These are phyloP conservation scores for Aspergillus felis DNA, from an alignment of 2,329 filamentous ascomycete species.

Conservation along the genomic window DNA sequence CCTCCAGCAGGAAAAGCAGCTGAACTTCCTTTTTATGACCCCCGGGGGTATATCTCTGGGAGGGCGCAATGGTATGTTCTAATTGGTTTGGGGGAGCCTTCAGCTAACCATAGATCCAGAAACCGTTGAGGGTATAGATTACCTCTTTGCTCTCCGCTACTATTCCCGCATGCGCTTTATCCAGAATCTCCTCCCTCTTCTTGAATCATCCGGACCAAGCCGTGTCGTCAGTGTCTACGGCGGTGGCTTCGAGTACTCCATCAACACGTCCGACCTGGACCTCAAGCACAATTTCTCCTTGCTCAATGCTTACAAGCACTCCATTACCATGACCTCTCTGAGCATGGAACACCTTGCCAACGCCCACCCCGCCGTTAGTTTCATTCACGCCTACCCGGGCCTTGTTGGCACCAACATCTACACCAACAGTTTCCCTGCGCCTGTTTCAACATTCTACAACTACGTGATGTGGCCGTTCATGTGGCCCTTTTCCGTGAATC, in stretches of 20 bases:
- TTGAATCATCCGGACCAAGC: slow-evolving; percentile 31
- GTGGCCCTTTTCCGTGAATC: slow-evolving; percentile 8
- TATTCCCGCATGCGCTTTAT: slow-evolving; percentile 32
- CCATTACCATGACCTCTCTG: slow-evolving; percentile 50
- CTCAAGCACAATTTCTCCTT: slow-evolving; percentile 23
- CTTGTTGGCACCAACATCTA: slow-evolving; percentile 45
- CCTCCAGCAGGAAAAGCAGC: slow-evolving; percentile 18
- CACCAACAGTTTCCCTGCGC: slow-evolving; percentile 5
- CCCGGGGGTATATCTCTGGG: slow-evolving; percentile 15
- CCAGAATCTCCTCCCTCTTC: slow-evolving; percentile 25
- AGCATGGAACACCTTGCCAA: slow-evolving; percentile 47
- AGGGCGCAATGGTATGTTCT: slow-evolving; percentile 9
- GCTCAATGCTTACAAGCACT: slow-evolving; percentile 30
- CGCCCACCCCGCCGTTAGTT: slow-evolving; percentile 44
- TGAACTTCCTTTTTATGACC: slow-evolving; percentile 27
- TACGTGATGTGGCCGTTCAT: neutral
- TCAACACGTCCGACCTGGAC: slow-evolving; percentile 46
- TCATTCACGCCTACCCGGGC: slow-evolving; percentile 49
- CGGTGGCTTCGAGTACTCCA: slow-evolving; percentile 48
- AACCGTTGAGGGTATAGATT: slow-evolving; percentile 27
- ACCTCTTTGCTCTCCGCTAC: slow-evolving; percentile 21
- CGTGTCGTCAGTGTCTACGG: slow-evolving; percentile 54
- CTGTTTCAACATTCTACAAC: slow-evolving; percentile 6
- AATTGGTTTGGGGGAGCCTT: too few relatives aligned
- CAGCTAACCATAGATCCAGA: slow-evolving; percentile 10